Evolutionary conservation across 345 rosid genomes (phyloP), one percentile per base, ranked within the genome.

Genomic region (Hibiscus tridactylites): DNA sequence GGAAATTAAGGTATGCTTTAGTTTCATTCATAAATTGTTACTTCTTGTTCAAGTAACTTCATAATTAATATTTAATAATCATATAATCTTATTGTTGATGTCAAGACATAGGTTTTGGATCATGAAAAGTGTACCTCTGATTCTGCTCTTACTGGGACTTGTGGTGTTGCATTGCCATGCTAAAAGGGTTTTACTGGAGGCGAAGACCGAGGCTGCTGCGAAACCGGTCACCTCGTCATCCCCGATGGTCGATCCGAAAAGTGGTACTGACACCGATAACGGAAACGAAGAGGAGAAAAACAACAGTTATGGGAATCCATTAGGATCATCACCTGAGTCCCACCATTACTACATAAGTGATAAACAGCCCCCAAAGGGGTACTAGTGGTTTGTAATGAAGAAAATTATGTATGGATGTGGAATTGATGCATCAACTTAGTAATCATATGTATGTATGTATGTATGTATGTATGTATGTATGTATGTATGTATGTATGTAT

Each of bases 321-420:
- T 77, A 35, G 79, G 81, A 66, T 75, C 83, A 66, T 75, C 83
- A 70, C 65, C 77, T n/a, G 54, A 82, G 3, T 65, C 75, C 57
- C 79, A 77, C 33, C 85, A 73, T 33, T 46, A 21, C 46, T 77
- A 65, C 61, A 5, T 60, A 4, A 73, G 68, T 49, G 78, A 82
- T 53, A 73, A 71, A 64, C 68, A 46, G 53, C 83, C 81, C 2
- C 47, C 49, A 21, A 76, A 53, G 50, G 77, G 49, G 10, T 11
- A 59, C 13, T 81, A 61, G 59, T 21, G 53, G 62, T 24, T n/a
- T 17, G 19, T 37, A 47, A 52, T 53, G 62, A 5, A 46, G 42
- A 73, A 47, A 5, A 52, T 2, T 2, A 17, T 19, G 24, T 21
- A 19, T 71, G 24, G 12, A n/a, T 9, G 11, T 56, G 60, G 58